Evolutionary conservation across 371 early-diverging fungal species (phyloP).

Genomic region (Sporodiniella umbellata): DNA sequence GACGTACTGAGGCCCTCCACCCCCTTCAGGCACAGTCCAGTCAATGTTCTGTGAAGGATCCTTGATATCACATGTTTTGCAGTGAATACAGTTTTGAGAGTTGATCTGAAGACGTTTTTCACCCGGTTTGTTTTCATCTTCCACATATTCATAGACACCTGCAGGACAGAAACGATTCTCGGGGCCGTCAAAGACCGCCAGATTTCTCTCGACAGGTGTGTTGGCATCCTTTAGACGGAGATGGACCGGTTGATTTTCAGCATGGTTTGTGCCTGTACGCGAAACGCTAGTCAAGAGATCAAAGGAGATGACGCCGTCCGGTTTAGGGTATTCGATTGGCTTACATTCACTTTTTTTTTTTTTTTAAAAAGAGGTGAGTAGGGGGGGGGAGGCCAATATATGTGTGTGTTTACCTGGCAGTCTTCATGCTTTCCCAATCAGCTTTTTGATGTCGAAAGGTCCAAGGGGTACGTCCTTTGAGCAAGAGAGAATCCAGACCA

Average conservation of each 20-base stretch:
- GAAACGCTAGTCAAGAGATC: slow-evolving; percentile 92
- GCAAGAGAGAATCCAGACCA: slow-evolving; percentile 85
- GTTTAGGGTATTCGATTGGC: slow-evolving; percentile 97
- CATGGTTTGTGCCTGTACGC: slow-evolving; percentile 94
- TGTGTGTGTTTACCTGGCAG: slow-evolving; percentile 52
- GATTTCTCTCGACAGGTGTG: slow-evolving; percentile 80
- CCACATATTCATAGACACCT: slow-evolving; percentile 97
- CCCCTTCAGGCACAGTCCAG: slow-evolving; percentile 98
- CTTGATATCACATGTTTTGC: slow-evolving; percentile 99
- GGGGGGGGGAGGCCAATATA: slow-evolving; percentile 6
- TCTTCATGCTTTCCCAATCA: slow-evolving; percentile 78
- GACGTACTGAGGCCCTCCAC: slow-evolving; percentile 80
- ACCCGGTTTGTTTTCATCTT: slow-evolving; percentile 84
- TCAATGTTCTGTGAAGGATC: slow-evolving; percentile 98
- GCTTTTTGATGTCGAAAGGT: slow-evolving; percentile 89
- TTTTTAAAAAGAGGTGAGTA: background rate
- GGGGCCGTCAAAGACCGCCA: slow-evolving; percentile 91
- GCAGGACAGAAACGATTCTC: slow-evolving; percentile 98
- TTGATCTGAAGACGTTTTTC: slow-evolving; percentile 96
- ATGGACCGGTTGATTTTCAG: slow-evolving; percentile 95
- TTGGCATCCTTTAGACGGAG: slow-evolving; percentile 72
- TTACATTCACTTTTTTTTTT: slow-evolving; percentile 41
- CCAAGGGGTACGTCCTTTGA: slow-evolving; percentile 91
- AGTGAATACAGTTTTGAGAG: slow-evolving; percentile 97
- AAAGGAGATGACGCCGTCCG: slow-evolving; percentile 94